These are phyloP conservation scores for Hypoxylon trugodes DNA, from an alignment of 495 filamentous ascomycete genomes.

Conservation along the genomic window DNA sequence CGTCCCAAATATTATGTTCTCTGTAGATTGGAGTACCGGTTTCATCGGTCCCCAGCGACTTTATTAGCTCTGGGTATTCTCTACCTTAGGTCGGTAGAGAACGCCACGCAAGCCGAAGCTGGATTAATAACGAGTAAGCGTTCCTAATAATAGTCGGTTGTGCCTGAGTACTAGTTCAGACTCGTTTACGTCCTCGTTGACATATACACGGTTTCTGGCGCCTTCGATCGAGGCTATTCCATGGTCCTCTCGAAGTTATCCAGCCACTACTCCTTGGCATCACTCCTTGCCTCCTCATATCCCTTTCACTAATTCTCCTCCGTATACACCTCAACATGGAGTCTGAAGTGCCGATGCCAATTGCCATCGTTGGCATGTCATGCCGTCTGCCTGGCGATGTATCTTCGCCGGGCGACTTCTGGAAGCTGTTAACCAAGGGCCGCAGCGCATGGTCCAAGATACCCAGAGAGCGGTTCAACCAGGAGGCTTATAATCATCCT, in stretches of 20 bases:
- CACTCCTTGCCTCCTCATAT: slow-evolving; percentile 16
- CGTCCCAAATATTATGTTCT: slow-evolving; percentile 10
- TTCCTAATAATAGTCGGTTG: slow-evolving; percentile 2
- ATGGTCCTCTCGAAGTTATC: slow-evolving; percentile 2
- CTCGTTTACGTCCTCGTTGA: not conserved
- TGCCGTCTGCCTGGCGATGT: slow-evolving; percentile 59
- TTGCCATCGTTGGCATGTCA: slow-evolving; percentile 58
- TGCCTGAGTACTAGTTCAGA: not conserved
- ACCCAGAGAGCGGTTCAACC: slow-evolving; percentile 72
- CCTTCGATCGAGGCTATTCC: not conserved
- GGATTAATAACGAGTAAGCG: not conserved
- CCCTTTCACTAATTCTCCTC: too few relatives aligned
- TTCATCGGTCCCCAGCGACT: slow-evolving; percentile 1
- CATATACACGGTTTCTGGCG: slow-evolving; percentile 24
- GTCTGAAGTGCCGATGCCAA: slow-evolving; percentile 40
- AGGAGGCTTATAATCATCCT: slow-evolving; percentile 74
- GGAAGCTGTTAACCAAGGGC: slow-evolving; percentile 53
- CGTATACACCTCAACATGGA: slow-evolving; percentile 27
- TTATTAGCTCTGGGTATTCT: too few relatives aligned
- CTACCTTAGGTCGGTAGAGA: not conserved
- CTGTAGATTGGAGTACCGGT: slow-evolving; percentile 19
- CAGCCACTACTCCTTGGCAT: slow-evolving; percentile 1
- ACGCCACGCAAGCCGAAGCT: slow-evolving; percentile 14
- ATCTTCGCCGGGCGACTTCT: slow-evolving; percentile 53
- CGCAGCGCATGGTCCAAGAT: slow-evolving; percentile 55